phyloP scores from a whole-genome alignment of 306 rosid species.

The Acmispon strigosus region DNA sequence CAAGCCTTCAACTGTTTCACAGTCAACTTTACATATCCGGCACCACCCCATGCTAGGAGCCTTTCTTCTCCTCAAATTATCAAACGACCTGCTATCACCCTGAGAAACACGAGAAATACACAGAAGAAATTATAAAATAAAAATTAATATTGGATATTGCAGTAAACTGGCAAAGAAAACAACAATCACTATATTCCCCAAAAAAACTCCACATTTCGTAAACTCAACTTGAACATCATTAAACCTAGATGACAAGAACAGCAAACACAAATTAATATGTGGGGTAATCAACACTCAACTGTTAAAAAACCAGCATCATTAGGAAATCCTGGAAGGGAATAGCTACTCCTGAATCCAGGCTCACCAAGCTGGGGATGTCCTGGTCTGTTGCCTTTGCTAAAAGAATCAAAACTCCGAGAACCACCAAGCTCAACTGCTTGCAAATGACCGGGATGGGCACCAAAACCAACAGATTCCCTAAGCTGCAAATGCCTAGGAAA shows the following conservation, averaged over 20 bases:
- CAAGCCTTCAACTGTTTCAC: slow-evolving; percentile 94
- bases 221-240: neutral
- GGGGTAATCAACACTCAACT: slow-evolving; percentile 47
- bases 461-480: slow-evolving; percentile 66
- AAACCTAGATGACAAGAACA: neutral
- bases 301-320: slow-evolving; percentile 60
- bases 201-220: slow-evolving; percentile 1
- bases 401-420: slow-evolving; percentile 62
- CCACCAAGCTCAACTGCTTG: slow-evolving; percentile 53
- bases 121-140: neutral
- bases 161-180: neutral
- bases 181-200: neutral
- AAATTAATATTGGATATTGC: neutral
- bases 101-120: slow-evolving; percentile 25
- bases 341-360: slow-evolving; percentile 95
- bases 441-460: slow-evolving; percentile 54
- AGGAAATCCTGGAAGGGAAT: slow-evolving; percentile 64
- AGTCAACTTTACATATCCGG: slow-evolving; percentile 91
- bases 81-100: slow-evolving; percentile 73
- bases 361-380: slow-evolving; percentile 83
- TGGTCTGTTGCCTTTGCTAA: slow-evolving; percentile 49
- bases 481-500: slow-evolving; percentile 52
- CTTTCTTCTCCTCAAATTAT: slow-evolving; percentile 68
- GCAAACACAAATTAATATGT: neutral
- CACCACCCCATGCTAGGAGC: slow-evolving; percentile 88